Evolutionary conservation across 257 asterid genomes (phyloP).

Genomic region (Perilla frutescens): DNA sequence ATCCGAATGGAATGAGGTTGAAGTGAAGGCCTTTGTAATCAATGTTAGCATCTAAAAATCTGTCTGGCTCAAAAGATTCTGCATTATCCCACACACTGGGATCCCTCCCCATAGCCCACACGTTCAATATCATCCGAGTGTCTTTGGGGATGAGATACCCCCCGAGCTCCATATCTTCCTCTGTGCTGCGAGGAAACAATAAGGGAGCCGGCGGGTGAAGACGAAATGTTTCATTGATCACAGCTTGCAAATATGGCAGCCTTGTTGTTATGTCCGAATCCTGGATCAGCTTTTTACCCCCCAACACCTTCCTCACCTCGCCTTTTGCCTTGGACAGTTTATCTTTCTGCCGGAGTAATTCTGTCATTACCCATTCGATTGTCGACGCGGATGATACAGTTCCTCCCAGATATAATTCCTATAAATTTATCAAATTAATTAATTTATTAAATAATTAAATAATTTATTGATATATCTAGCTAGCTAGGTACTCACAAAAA

Average conservation of each 20-base stretch:
- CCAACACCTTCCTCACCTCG: not conserved
- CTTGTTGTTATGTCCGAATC: not conserved
- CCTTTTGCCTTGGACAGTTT: not conserved
- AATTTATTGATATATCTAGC: too few relatives aligned
- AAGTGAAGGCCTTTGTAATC: not conserved
- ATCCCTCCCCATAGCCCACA: not conserved
- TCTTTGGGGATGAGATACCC: not conserved
- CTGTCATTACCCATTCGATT: not conserved
- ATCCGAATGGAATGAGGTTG: not conserved
- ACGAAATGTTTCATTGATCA: too few relatives aligned
- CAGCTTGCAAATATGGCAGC: too few relatives aligned
- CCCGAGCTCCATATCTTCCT: not conserved
- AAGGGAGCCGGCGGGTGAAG: not conserved
- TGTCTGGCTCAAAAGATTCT: not conserved
- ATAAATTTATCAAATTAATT: too few relatives aligned
- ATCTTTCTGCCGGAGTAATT: not conserved
- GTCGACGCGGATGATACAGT: not conserved
- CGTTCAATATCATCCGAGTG: not conserved
- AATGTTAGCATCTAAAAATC: not conserved
- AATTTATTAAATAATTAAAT: too few relatives aligned
- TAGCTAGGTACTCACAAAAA: not conserved
- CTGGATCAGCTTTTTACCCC: not conserved
- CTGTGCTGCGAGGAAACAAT: not conserved
- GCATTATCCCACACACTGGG: not conserved
- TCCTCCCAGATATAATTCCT: not conserved